Evolutionary conservation across 345 rosid species (phyloP), one percentile per base, ranked within the genome.

Genomic region (Aethionema arabicum): DNA sequence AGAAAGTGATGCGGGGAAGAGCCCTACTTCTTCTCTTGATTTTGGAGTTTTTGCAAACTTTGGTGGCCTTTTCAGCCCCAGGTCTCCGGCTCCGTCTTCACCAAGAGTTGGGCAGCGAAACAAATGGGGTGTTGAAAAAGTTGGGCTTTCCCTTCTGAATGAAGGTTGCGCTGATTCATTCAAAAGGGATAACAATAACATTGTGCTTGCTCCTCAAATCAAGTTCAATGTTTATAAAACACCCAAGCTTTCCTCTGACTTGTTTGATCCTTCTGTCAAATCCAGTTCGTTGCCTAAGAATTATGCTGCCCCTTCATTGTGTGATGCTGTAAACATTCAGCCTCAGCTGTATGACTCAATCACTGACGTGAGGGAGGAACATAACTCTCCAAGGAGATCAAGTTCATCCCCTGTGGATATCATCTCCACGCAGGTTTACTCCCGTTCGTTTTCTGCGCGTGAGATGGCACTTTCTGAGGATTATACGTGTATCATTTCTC

Each of bases 401-500:
- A 68, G 51, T 71, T 78, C 85, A 21, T 76, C 77, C 56, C 82
- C 83, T 14, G 35, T 75, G 32, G 51, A 80, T 53, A 65, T 78
- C 39, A 65, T 69, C 48, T 52, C 75, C 53, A 46, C 64, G 55
- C 65, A 49, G 39, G 73, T 49, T 32, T 14, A 14, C 35, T 61
- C 59, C 40, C 65, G 74, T 13, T 69, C 86, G 40, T 80, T 84
- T 72, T 67, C 86, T 16, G 76, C 70, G 9, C 69, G 48, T 48
- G 85, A 82, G 48, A 75, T 85, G 70, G 86, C 78, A 35, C 83
- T 70, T 36, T 84, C 90, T 16, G 90, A 84, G 87, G 90, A 84
- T 32, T 84, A 84, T 58, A 84, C 90, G 0, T 84, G 90, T 66
- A 80, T 84, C 56, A 85, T 69, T 65, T 82, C 85, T 52, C 80